These are phyloP conservation scores for Hyparrhenia diplandra DNA, from an alignment of 176 grass and related monocot species.

Conservation along the genomic window DNA sequence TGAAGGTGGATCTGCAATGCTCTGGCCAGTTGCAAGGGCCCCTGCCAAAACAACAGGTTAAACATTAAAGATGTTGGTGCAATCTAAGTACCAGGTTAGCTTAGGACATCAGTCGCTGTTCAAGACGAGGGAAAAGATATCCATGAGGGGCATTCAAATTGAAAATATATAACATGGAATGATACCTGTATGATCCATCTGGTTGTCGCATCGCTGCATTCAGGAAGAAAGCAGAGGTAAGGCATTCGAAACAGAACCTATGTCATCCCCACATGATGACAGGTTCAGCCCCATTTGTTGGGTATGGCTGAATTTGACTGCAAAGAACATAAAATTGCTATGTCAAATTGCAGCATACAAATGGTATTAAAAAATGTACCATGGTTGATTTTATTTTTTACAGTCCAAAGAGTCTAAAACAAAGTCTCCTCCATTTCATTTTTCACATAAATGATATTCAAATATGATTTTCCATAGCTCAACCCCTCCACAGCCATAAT, in stretches of 20 bases:
- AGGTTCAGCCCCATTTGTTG: slow-evolving; percentile 70
- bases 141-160: too few relatives aligned
- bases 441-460: background rate
- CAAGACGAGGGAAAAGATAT: too few relatives aligned
- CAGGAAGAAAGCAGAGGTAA: slow-evolving; percentile 78
- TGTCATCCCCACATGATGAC: slow-evolving; percentile 82
- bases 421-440: background rate
- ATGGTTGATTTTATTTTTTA: background rate
- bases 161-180: too few relatives aligned
- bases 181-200: slow-evolving; percentile 80
- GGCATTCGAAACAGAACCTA: slow-evolving; percentile 69
- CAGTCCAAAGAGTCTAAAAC: background rate
- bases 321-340: slow-evolving; percentile 16
- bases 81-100: too few relatives aligned
- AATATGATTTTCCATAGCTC: background rate
- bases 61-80: too few relatives aligned
- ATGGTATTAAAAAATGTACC: background rate
- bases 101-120: too few relatives aligned
- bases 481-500: background rate
- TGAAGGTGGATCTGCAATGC: slow-evolving; percentile 77
- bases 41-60: slow-evolving; percentile 29
- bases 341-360: slow-evolving; percentile 8
- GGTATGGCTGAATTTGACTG: slow-evolving; percentile 84
- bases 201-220: slow-evolving; percentile 77
- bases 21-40: slow-evolving; percentile 60